These are phyloP conservation scores for Lentinula novae-zelandiae DNA, from an alignment of 1,284 basidiomycete genomes.

Conservation along the genomic window DNA sequence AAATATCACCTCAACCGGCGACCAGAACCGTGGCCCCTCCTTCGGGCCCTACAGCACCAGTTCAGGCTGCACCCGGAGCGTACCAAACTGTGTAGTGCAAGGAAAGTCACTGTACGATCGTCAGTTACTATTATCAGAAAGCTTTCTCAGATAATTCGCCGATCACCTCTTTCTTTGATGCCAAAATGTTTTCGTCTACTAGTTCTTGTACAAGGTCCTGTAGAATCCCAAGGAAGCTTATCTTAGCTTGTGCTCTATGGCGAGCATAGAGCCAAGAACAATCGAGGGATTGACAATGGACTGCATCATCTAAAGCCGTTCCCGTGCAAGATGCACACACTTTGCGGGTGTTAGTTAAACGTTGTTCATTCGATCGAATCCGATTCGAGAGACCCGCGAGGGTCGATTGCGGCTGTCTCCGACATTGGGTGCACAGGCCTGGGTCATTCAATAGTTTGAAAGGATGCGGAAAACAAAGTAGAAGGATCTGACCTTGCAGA, in stretches of 20 bases:
- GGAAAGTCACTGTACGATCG: neutral
- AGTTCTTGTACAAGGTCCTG: slow-evolving; percentile 26
- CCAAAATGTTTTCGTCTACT: slow-evolving; percentile 2
- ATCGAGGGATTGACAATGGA: slow-evolving; percentile 79
- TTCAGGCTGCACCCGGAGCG: slow-evolving; percentile 36
- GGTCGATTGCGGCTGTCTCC: slow-evolving; percentile 47
- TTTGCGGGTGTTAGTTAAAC: slow-evolving; percentile 53
- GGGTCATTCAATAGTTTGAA: neutral
- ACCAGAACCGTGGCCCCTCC: slow-evolving; percentile 27
- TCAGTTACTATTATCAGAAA: neutral
- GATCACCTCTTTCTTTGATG: neutral
- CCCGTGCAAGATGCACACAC: slow-evolving; percentile 72
- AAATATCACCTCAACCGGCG: slow-evolving; percentile 33
- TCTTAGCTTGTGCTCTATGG: slow-evolving; percentile 58
- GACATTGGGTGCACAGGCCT: slow-evolving; percentile 74
- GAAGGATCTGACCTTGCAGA: slow-evolving; percentile 40
- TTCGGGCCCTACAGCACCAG: slow-evolving; percentile 20
- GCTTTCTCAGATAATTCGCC: neutral
- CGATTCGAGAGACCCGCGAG: slow-evolving; percentile 57
- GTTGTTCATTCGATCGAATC: slow-evolving; percentile 56
- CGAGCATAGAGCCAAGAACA: slow-evolving; percentile 81
- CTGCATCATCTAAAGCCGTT: slow-evolving; percentile 53
- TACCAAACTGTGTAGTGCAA: slow-evolving; percentile 49
- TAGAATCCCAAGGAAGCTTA: slow-evolving; percentile 36
- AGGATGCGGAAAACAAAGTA: neutral